A percentile compares a stretch with the other conserved stretches of the same genome.
Evolutionary conservation across 306 rosid genomes (phyloP).

Genomic region (Boehmeria nivea): DNA sequence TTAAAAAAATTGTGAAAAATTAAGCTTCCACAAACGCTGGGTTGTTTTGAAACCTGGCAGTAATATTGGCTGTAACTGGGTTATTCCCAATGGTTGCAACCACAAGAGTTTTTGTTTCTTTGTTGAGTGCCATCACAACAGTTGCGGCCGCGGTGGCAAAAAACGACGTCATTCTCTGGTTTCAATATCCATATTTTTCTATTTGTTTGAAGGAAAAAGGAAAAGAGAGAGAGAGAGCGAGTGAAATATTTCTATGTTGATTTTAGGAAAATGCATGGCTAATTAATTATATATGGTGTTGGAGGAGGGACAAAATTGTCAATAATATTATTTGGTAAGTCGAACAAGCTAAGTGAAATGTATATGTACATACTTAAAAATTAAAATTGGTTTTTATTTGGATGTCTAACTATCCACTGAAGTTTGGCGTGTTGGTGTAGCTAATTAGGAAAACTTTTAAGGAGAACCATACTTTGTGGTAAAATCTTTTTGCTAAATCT

Average conservation of each 20-base stretch:
- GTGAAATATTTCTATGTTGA: slow-evolving; percentile 1
- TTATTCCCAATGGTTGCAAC: slow-evolving; percentile 65
- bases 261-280: slow-evolving; percentile 1
- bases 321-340: slow-evolving; percentile 29
- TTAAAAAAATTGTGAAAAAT: too few relatives aligned
- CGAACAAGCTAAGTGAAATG: slow-evolving; percentile 40
- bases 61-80: slow-evolving; percentile 38
- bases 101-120: slow-evolving; percentile 53
- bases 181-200: slow-evolving; percentile 46
- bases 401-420: slow-evolving; percentile 47
- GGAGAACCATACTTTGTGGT: background rate
- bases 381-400: slow-evolving; percentile 29
- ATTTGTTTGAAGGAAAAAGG: background rate
- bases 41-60: slow-evolving; percentile 63
- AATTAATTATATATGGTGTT: slow-evolving; percentile 24
- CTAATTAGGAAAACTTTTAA: slow-evolving; percentile 37
- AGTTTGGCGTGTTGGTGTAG: slow-evolving; percentile 30
- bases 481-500: background rate
- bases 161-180: slow-evolving; percentile 43
- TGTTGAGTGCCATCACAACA: slow-evolving; percentile 72
- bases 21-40: slow-evolving; percentile 81
- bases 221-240: background rate
- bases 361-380: background rate
- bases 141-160: slow-evolving; percentile 72
- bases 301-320: slow-evolving; percentile 14